Conservation (phyloP, 2,329 filamentous ascomycete genomes). For the Didymella exigua region DNA sequence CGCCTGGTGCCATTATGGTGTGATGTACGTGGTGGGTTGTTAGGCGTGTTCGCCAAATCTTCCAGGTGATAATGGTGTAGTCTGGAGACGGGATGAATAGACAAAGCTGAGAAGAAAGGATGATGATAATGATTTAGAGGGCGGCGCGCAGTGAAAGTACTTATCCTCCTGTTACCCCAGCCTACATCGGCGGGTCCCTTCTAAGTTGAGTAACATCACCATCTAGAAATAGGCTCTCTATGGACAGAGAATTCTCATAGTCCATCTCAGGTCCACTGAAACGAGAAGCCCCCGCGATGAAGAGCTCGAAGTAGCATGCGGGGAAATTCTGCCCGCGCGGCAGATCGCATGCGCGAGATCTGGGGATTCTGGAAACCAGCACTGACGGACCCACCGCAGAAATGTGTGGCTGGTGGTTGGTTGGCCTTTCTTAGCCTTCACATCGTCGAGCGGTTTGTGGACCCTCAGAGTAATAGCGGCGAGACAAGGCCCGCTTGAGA, state of each 20-base stretch:
- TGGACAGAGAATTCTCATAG: conserved; percentile 21
- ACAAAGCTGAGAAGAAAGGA: not conserved
- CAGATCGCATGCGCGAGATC: conserved; percentile 14
- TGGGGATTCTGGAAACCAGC: conserved; percentile 27
- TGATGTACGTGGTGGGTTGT: conserved; percentile 16
- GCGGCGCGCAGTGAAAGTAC: conserved; percentile 12
- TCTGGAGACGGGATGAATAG: not conserved
- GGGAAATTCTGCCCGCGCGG: conserved; percentile 40
- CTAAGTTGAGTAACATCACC: conserved; percentile 8
- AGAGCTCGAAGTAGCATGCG: conserved; percentile 20
- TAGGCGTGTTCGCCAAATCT: conserved; percentile 15
- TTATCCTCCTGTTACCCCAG: conserved; percentile 31
- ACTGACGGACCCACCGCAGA: conserved; percentile 18
- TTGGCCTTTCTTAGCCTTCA: conserved; percentile 21
- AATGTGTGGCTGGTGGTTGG: conserved; percentile 34
- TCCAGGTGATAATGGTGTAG: conserved; percentile 3
- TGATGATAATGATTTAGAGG: conserved; percentile 1
- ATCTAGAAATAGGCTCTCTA: conserved; percentile 6
- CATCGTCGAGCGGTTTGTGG: conserved; percentile 21
- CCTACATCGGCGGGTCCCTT: conserved; percentile 19
- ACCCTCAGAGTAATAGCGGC: conserved; percentile 18
- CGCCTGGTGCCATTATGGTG: conserved; percentile 53
- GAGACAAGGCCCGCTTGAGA: conserved; percentile 12
- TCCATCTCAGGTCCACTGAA: conserved; percentile 29
- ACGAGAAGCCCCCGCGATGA: conserved; percentile 20